These are phyloP conservation scores for Xylaria palmicola DNA, from an alignment of 495 filamentous ascomycete species.

Conservation along the genomic window DNA sequence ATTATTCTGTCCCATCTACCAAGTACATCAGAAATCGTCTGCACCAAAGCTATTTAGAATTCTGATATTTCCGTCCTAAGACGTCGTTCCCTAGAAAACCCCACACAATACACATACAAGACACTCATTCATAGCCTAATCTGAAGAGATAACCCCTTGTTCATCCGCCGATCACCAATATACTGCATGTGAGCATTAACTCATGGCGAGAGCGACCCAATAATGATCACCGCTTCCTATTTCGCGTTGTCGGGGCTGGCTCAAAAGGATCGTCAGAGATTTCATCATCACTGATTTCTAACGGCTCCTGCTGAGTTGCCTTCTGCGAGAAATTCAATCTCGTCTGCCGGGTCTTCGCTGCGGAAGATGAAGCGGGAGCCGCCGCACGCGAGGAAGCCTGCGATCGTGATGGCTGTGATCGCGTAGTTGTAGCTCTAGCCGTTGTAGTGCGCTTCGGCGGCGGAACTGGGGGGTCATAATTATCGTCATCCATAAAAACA, in stretches of 20 bases:
- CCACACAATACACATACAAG: too few relatives aligned
- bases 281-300: conserved; percentile 71
- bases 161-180: too few relatives aligned
- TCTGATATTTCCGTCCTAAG: too few relatives aligned
- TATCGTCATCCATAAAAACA: conserved; percentile 63
- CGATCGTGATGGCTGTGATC: conserved; percentile 50
- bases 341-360: conserved; percentile 56
- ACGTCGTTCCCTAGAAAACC: too few relatives aligned
- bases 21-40: too few relatives aligned
- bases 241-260: conserved; percentile 40
- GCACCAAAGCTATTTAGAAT: too few relatives aligned
- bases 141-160: too few relatives aligned
- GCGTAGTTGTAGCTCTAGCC: conserved; percentile 34
- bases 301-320: conserved; percentile 41
- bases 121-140: too few relatives aligned
- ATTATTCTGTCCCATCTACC: too few relatives aligned
- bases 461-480: conserved; percentile 45
- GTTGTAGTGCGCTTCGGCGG: conserved; percentile 36
- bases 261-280: conserved; percentile 85
- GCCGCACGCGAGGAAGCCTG: conserved; percentile 52
- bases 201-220: not conserved
- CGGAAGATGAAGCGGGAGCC: conserved; percentile 24
- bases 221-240: conserved; percentile 16
- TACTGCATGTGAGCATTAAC: too few relatives aligned
- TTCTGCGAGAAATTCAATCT: conserved; percentile 70